Conservation (phyloP, 495 filamentous ascomycete species). For the Xylaria intraflava region DNA sequence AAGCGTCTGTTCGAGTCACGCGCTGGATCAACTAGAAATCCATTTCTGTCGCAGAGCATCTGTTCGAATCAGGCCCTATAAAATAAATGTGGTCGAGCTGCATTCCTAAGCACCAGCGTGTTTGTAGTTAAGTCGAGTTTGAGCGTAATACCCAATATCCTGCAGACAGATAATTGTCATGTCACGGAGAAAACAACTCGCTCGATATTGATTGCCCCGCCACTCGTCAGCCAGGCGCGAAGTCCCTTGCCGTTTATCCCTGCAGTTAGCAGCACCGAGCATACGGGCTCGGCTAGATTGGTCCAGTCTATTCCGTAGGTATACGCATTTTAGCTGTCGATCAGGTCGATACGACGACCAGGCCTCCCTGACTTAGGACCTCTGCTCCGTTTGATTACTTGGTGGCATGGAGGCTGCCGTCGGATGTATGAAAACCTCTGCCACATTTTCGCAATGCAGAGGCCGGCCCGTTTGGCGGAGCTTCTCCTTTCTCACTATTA, state of each 20-base stretch:
- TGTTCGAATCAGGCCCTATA: too few species aligned
- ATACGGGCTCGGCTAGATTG: slow-evolving; percentile 9
- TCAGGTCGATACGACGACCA: neutral
- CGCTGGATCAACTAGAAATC: too few species aligned
- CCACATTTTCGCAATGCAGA: neutral
- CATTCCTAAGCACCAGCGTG: too few species aligned
- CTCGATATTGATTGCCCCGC: neutral
- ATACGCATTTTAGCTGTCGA: slow-evolving; percentile 1
- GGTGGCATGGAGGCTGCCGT: neutral
- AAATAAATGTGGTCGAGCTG: too few species aligned
- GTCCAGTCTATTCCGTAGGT: too few species aligned
- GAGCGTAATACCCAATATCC: too few species aligned
- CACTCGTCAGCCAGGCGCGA: neutral
- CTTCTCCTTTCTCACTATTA: neutral
- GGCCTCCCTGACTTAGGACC: too few species aligned
- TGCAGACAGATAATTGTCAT: neutral
- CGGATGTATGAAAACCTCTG: neutral
- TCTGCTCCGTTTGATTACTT: too few species aligned
- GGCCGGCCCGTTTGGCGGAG: slow-evolving; percentile 5
- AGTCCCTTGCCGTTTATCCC: neutral
- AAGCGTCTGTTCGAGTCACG: too few species aligned
- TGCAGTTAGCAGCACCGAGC: neutral
- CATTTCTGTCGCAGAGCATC: too few species aligned
- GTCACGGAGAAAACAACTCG: neutral
- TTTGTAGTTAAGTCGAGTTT: too few species aligned